Evolutionary conservation across 768 basidiomycete genomes (phyloP), one percentile per base, ranked within the genome.

Genomic region (Gymnopilus dilepis): DNA sequence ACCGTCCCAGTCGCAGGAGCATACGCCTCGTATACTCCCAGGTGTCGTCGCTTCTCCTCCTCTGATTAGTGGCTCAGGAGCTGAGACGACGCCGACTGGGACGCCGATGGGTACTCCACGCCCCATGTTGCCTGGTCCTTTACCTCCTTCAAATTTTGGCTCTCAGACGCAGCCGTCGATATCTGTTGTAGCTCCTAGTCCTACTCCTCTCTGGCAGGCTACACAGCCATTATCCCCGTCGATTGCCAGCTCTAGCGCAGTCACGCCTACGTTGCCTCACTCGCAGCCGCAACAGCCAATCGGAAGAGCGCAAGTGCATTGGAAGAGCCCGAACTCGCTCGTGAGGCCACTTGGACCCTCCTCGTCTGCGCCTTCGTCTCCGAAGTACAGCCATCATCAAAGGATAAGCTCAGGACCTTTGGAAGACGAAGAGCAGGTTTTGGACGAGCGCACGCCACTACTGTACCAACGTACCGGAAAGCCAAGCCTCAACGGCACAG

Each of bases 31-130:
- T n/a, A 47, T 31, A 3, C 28, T 28, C 17, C 13, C 41, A n/a
- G 33, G 34, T 33, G 2, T 56, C 17, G 24, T 47, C 45, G 45
- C 19, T 26, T 37, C 34, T 11, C 7, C 34, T 15, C 34, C 24
- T 26, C 30, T 50, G 3, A 31, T 28, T n/a, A n/a, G 26, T 15
- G 12, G 28, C 38, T 17, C 56, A n/a, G 42, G 53, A 26, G 55
- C 58, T 12, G 69, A 70, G 15, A 58, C 62, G n/a, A 72, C 69
- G 3, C 71, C 71, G 28, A 69, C 67, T 9, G 71, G 68, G n/a
- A 69, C 68, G 3, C 71, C 71, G 1, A 64, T 63, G 57, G 68
- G 69, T 2, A 72, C 71, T 24, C 71, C 71, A 0, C 63, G 66
- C 19, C 53, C 68, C 13, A 50, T 53, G 6, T 17, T 30, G 13